Evolutionary conservation across 2,329 filamentous ascomycete genomes (phyloP).

Genomic region (Fonsecaea nubica): DNA sequence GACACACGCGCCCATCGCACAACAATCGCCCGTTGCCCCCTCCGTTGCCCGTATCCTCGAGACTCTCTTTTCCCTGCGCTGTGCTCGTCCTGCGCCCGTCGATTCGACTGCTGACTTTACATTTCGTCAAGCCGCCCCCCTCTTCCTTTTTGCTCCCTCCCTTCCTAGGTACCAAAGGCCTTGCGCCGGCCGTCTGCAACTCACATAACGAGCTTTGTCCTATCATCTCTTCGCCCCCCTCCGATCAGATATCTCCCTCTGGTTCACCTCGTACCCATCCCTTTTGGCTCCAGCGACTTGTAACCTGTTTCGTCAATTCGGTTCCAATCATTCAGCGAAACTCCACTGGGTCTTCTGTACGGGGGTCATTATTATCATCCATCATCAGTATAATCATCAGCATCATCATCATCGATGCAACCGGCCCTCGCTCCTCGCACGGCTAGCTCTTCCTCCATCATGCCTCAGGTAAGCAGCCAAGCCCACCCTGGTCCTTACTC

Average conservation of each 20-base stretch:
- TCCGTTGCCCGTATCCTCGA: not conserved
- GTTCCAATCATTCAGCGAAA: conserved; percentile 9
- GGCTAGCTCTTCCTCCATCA: conserved; percentile 32
- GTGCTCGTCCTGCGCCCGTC: not conserved
- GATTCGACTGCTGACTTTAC: conserved; percentile 11
- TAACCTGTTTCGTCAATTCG: conserved; percentile 7
- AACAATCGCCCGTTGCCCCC: not conserved
- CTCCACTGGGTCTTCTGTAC: conserved; percentile 9
- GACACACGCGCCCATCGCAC: not conserved
- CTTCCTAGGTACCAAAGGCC: not conserved
- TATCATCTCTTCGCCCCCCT: not conserved
- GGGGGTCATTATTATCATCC: conserved; percentile 5
- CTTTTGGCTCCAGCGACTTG: not conserved
- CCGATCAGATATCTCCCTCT: conserved; percentile 5
- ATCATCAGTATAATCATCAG: conserved; percentile 11
- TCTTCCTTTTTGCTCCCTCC: not conserved
- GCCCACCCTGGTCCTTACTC: conserved; percentile 32
- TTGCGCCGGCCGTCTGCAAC: not conserved
- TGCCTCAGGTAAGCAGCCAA: conserved; percentile 39
- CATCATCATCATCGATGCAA: conserved; percentile 28
- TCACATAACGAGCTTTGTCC: conserved; percentile 6
- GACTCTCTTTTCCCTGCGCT: not conserved
- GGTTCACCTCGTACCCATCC: conserved; percentile 7
- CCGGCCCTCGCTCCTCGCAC: conserved; percentile 35
- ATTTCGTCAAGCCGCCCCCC: conserved; percentile 7